Evolutionary conservation across 2,329 filamentous ascomycete genomes (phyloP).

Genomic region (Aspergillus awamori): DNA sequence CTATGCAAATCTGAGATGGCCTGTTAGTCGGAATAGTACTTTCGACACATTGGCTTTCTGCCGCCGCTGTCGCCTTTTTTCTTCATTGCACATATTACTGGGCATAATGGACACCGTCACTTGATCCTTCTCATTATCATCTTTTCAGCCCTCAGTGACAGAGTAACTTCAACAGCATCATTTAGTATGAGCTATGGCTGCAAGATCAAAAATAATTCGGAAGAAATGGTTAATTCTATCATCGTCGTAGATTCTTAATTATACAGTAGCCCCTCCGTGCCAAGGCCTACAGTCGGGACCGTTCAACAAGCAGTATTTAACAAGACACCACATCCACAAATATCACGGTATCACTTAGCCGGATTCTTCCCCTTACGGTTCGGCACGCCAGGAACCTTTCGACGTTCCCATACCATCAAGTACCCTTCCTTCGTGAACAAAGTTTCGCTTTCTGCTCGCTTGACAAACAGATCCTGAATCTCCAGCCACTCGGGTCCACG

Average conservation of each 20-base stretch:
- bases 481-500: conserved; percentile 81
- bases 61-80: not conserved
- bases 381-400: conserved; percentile 52
- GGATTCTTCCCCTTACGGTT: conserved; percentile 45
- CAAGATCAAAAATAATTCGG: not conserved
- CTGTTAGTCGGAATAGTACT: no score
- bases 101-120: not conserved
- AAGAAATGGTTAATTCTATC: not conserved
- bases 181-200: not conserved
- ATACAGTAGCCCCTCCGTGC: conserved; percentile 10
- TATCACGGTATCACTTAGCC: conserved; percentile 17
- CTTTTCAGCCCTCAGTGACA: not conserved
- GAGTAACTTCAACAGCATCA: not conserved
- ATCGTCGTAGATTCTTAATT: conserved; percentile 9
- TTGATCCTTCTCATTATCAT: not conserved
- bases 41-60: not conserved
- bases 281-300: not conserved
- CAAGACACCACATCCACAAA: not conserved
- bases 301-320: not conserved
- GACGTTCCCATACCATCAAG: conserved; percentile 92
- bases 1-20: not conserved
- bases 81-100: not conserved
- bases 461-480: conserved; percentile 90
- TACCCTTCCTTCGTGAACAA: conserved; percentile 93
- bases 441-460: conserved; percentile 84